Evolutionary conservation across 345 rosid genomes (phyloP), one percentile per base, ranked within the genome.

Genomic region (Citrus unshiu): DNA sequence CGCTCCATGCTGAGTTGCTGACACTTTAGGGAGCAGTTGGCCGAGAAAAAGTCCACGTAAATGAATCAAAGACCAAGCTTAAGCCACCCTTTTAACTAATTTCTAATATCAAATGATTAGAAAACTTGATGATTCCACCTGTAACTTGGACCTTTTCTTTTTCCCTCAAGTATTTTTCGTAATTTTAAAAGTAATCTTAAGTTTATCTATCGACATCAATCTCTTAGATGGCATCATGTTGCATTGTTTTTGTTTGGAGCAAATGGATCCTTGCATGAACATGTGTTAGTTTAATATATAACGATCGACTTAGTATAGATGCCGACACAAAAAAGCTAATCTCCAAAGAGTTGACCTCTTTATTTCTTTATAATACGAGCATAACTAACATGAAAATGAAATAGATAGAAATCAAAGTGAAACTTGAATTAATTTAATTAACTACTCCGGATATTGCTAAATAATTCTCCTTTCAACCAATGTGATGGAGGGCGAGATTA

Each of bases 311-410:
- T 22, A 35, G 46, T 35, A 40, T 34, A 56, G 12, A 14, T 21
- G 65, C 65, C 76, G 22, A 30, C 40, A 40, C 69, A 74, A 73
- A 75, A 75, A 77, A 12, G 43, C 71, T 78, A 37, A 75, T 80
- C 37, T 67, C 35, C 57, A 27, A 56, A 67, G 74, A 37, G 81
- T 80, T 81, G 86, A 83, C 86, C 83, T 68, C 54, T 70, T n/a
- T 25, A 39, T 43, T 39, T 74, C 59, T 49, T 74, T 78, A 35
- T 13, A 7, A 21, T 78, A n/a, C 40, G 58, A 46, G 51, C 72
- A 57, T 69, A 82, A 80, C 81, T 64, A 82, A 85, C 82, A 58
- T 18, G 49, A 24, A 40, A 18, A 68, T 5, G 43, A 65, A 65
- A 34, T 65, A 22, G 9, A 7, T 59, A 7, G 12, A 59, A 59